Conservation (phyloP, 257 asterid species). For the Gentiana dahurica region DNA sequence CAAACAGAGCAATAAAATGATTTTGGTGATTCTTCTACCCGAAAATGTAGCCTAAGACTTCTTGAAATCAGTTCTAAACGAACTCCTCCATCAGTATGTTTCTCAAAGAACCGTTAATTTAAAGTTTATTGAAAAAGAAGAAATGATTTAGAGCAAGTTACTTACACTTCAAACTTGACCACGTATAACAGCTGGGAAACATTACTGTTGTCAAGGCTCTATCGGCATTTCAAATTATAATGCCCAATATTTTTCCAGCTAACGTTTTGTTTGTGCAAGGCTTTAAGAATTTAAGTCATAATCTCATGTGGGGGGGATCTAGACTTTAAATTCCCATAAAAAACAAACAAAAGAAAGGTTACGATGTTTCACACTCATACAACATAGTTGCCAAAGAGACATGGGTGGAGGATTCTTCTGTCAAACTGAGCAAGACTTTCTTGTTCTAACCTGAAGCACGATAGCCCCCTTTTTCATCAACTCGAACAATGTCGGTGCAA, state of each 20-base stretch:
- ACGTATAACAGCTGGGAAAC: constrained; percentile 30
- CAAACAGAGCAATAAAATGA: too few relatives aligned
- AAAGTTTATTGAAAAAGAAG: too few relatives aligned
- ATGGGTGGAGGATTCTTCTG: neutral
- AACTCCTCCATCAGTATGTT: too few relatives aligned
- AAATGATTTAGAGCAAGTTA: constrained; percentile 7
- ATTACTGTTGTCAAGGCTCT: constrained; percentile 52
- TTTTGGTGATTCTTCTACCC: too few relatives aligned
- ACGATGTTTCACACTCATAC: neutral
- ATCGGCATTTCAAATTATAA: constrained; percentile 90
- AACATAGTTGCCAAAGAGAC: neutral
- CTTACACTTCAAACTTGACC: constrained; percentile 93
- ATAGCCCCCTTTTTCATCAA: constrained; percentile 90
- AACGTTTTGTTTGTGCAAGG: constrained; percentile 65
- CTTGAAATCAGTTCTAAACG: too few relatives aligned
- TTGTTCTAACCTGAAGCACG: constrained; percentile 76
- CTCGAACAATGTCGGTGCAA: constrained; percentile 50
- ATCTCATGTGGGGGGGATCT: constrained; percentile 93
- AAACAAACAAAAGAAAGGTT: neutral
- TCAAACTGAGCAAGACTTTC: neutral
- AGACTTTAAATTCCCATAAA: constrained; percentile 38
- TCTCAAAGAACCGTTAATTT: too few relatives aligned
- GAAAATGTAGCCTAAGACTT: too few relatives aligned
- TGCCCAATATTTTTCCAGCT: constrained; percentile 83
- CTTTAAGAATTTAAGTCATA: constrained; percentile 87